phyloP scores from a whole-genome alignment of 805 yeast genomes.

The Scheffersomyces stipitis region DNA sequence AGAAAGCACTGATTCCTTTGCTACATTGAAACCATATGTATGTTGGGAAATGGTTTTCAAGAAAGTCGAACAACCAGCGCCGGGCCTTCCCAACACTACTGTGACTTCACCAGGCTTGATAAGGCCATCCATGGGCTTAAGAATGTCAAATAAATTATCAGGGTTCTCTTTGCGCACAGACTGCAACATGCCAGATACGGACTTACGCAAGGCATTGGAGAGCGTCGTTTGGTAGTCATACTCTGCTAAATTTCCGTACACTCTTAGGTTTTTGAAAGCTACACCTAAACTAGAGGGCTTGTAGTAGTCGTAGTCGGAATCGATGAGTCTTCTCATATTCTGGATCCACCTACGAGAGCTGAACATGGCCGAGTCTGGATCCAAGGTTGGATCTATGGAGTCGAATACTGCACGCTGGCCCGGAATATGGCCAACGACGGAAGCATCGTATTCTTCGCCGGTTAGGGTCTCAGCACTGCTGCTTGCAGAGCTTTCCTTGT shows the following conservation, averaged over 20 bases:
- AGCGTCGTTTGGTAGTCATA: constrained; percentile 15
- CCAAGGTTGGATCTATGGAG: constrained; percentile 7
- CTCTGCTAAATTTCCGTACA: constrained; percentile 11
- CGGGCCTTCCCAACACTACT: constrained; percentile 78
- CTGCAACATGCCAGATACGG: constrained; percentile 2
- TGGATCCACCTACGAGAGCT: constrained; percentile 12
- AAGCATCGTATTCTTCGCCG: no score
- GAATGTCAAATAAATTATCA: constrained; percentile 43
- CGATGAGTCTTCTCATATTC: constrained; percentile 8
- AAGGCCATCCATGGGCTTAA: constrained; percentile 66
- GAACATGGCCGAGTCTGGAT: constrained; percentile 11
- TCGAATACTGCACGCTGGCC: neutral
- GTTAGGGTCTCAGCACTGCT: no score
- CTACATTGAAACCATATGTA: constrained; percentile 58
- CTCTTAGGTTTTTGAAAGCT: constrained; percentile 12
- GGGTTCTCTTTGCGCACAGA: constrained; percentile 7
- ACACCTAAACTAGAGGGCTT: constrained; percentile 14
- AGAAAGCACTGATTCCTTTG: constrained; percentile 43
- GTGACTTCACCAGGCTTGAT: constrained; percentile 64
- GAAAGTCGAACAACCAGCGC: constrained; percentile 75
- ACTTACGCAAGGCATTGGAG: constrained; percentile 7
- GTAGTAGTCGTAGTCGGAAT: constrained; percentile 12
- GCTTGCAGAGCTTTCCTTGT: no score
- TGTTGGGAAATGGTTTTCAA: constrained; percentile 64
- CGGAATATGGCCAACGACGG: neutral